A percentile compares a stretch with the other conserved stretches of the same genome.
These are phyloP conservation scores for Hericium coralloides DNA, from an alignment of 768 basidiomycete species.

Conservation along the genomic window DNA sequence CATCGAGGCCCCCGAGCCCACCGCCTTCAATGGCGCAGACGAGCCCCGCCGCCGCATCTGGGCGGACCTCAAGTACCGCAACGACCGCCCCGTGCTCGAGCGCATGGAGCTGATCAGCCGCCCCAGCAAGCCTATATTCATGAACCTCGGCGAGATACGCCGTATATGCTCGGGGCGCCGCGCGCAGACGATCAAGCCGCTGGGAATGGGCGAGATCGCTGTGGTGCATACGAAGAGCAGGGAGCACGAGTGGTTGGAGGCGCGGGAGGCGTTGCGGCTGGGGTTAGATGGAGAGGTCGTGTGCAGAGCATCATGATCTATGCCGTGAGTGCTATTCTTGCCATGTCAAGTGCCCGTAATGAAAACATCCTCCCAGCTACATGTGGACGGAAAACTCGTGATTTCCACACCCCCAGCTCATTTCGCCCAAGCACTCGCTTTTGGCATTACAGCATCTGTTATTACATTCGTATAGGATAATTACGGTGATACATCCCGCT, in stretches of 20 bases:
- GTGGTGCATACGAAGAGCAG: slow-evolving; percentile 65
- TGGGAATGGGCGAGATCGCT: slow-evolving; percentile 90
- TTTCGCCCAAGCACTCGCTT: too few species aligned
- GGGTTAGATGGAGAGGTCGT: slow-evolving; percentile 80
- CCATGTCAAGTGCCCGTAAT: neutral
- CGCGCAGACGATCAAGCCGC: slow-evolving; percentile 70
- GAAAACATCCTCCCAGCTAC: too few species aligned
- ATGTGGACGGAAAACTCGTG: too few species aligned
- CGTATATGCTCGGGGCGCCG: slow-evolving; percentile 75
- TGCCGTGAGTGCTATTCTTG: neutral
- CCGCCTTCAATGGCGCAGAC: slow-evolving; percentile 45
- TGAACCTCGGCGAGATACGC: slow-evolving; percentile 65
- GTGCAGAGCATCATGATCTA: slow-evolving; percentile 47
- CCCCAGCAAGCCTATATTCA: slow-evolving; percentile 74
- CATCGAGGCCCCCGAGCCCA: slow-evolving; percentile 51
- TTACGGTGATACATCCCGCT: neutral
- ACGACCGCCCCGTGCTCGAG: slow-evolving; percentile 76
- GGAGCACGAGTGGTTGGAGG: slow-evolving; percentile 84
- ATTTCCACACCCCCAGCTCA: too few species aligned
- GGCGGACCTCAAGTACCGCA: slow-evolving; percentile 90
- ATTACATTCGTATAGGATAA: neutral
- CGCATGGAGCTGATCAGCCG: slow-evolving; percentile 76
- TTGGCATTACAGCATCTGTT: neutral
- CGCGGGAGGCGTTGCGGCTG: slow-evolving; percentile 79
- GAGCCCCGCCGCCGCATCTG: slow-evolving; percentile 77